These are phyloP conservation scores for Emericellopsis cladophorae DNA, from an alignment of 2,329 filamentous ascomycete species.

Conservation along the genomic window DNA sequence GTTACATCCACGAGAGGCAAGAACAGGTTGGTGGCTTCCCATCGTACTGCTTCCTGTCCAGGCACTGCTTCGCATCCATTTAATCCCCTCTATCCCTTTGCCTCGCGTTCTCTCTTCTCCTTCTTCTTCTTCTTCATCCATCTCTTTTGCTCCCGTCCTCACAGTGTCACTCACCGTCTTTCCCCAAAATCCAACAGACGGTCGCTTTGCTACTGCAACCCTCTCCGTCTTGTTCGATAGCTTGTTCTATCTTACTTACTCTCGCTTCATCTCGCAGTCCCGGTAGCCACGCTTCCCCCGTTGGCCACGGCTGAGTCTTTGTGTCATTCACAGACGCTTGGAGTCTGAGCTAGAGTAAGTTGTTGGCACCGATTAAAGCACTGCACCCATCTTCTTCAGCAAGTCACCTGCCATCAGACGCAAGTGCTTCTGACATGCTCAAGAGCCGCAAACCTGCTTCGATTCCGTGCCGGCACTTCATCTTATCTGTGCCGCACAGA, in stretches of 20 bases:
- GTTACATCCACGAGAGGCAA: too few species aligned
- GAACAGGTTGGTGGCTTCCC: too few species aligned
- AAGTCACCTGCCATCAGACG: too few species aligned
- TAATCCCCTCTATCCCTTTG: constrained; percentile 3
- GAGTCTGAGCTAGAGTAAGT: constrained; percentile 3
- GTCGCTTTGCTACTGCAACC: constrained; percentile 13
- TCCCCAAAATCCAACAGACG: constrained; percentile 18
- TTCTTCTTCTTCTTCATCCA: constrained; percentile 8
- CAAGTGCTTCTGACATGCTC: too few species aligned
- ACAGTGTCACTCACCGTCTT: constrained; percentile 1
- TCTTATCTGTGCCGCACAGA: neutral
- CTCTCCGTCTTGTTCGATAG: constrained; percentile 44
- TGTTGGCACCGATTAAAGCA: too few species aligned
- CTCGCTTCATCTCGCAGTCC: constrained; percentile 41
- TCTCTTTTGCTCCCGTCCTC: constrained; percentile 5
- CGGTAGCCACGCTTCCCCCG: constrained; percentile 34
- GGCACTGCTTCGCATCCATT: too few species aligned
- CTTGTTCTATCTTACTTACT: constrained; percentile 46
- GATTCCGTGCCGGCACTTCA: too few species aligned
- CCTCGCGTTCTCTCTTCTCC: constrained; percentile 6
- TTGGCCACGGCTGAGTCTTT: constrained; percentile 2
- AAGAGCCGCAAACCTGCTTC: too few species aligned
- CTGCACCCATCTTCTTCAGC: too few species aligned
- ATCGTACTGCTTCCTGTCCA: too few species aligned
- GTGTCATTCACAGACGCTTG: constrained; percentile 1